Conservation (phyloP, 345 rosid species). For the Carallia pectinifolia region DNA sequence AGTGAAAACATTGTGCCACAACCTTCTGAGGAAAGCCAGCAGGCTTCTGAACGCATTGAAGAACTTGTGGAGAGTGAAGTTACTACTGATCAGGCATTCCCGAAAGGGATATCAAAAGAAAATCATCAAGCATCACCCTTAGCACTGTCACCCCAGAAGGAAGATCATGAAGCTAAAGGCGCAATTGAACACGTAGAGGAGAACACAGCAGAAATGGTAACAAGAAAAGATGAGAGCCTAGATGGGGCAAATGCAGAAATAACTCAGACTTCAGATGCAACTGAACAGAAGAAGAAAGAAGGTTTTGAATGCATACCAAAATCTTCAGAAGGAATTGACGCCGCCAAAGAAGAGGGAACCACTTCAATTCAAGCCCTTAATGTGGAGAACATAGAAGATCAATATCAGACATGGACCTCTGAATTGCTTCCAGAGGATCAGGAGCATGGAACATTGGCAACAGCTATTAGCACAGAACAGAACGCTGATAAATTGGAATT, state of each 20-base stretch:
- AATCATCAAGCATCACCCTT: background rate
- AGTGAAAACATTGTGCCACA: background rate
- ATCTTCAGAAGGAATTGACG: background rate
- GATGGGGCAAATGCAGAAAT: slow-evolving; percentile 1
- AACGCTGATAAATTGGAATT: background rate
- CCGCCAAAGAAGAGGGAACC: background rate
- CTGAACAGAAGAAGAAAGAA: slow-evolving; percentile 9
- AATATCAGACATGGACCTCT: background rate
- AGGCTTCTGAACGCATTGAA: slow-evolving; percentile 14
- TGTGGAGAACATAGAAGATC: slow-evolving; percentile 4
- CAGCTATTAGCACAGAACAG: slow-evolving; percentile 14
- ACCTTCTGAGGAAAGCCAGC: slow-evolving; percentile 13
- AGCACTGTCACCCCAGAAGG: background rate
- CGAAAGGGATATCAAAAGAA: slow-evolving; percentile 11
- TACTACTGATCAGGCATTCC: background rate
- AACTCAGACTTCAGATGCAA: background rate
- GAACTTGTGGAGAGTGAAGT: slow-evolving; percentile 17
- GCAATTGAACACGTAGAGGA: slow-evolving; percentile 4
- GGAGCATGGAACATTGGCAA: slow-evolving; percentile 5
- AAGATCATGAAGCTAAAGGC: slow-evolving; percentile 1
- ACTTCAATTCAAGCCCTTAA: background rate
- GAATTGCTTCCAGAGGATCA: slow-evolving; percentile 9
- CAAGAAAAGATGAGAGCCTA: background rate
- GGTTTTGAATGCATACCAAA: slow-evolving; percentile 7
- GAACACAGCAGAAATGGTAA: background rate